Conservation (phyloP, 2,329 filamentous ascomycete species). For the Ascochyta clinopodiicola region DNA sequence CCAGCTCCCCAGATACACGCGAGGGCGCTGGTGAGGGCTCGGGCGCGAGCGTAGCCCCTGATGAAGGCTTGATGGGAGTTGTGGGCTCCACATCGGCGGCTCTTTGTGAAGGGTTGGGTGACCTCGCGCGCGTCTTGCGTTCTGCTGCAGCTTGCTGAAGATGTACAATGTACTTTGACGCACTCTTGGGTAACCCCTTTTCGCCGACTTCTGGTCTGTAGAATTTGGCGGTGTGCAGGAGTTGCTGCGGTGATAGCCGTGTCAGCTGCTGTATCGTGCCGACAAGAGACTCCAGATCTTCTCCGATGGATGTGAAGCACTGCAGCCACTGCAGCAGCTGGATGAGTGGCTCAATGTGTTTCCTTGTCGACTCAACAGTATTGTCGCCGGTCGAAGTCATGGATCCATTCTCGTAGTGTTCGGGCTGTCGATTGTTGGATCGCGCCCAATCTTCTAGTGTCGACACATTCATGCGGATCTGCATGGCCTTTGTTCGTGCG, state of each 20-base stretch:
- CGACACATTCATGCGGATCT: slow-evolving; percentile 98
- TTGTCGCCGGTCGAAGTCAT: slow-evolving; percentile 84
- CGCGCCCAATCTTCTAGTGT: slow-evolving; percentile 95
- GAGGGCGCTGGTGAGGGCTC: slow-evolving; percentile 42
- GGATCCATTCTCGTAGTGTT: slow-evolving; percentile 93
- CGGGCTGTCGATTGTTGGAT: slow-evolving; percentile 88
- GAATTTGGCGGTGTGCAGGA: slow-evolving; percentile 89
- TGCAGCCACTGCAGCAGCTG: slow-evolving; percentile 97
- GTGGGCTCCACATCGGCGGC: slow-evolving; percentile 35
- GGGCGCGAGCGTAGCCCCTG: slow-evolving; percentile 29
- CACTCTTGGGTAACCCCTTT: slow-evolving; percentile 86
- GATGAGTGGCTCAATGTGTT: slow-evolving; percentile 87
- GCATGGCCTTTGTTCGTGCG: slow-evolving; percentile 97
- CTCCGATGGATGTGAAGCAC: slow-evolving; percentile 91
- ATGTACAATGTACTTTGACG: slow-evolving; percentile 82
- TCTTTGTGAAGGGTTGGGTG: slow-evolving; percentile 48
- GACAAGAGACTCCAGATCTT: slow-evolving; percentile 87
- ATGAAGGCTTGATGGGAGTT: slow-evolving; percentile 39
- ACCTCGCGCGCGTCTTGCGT: slow-evolving; percentile 47
- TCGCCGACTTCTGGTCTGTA: slow-evolving; percentile 96
- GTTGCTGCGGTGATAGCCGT: slow-evolving; percentile 81
- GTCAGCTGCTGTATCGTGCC: slow-evolving; percentile 90
- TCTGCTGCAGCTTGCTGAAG: slow-evolving; percentile 76
- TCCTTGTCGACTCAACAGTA: slow-evolving; percentile 81
- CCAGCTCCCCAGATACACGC: slow-evolving; percentile 49